Conservation (phyloP, 2,329 filamentous ascomycete species). For the Cephalotrichum gorgonifer region DNA sequence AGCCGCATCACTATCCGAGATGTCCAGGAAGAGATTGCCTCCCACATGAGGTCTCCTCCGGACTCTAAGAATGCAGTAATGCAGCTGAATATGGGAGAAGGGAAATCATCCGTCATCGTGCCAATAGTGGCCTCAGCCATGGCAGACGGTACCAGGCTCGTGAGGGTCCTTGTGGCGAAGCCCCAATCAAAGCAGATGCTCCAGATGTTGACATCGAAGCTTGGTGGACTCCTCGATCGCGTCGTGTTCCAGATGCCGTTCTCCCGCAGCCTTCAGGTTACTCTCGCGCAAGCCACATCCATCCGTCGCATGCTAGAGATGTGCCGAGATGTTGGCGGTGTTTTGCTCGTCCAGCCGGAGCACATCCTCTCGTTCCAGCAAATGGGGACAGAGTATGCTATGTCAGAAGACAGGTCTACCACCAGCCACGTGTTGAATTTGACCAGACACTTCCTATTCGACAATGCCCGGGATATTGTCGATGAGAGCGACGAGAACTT, state of each 20-base stretch:
- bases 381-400: conserved; percentile 42
- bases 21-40: conserved; percentile 47
- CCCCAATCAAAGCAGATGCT: conserved; percentile 51
- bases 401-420: conserved; percentile 14
- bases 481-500: conserved; percentile 59
- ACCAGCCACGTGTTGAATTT: conserved; percentile 24
- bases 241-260: conserved; percentile 49
- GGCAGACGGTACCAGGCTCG: conserved; percentile 38
- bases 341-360: conserved; percentile 54
- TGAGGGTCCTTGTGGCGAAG: conserved; percentile 50
- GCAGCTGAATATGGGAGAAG: conserved; percentile 64
- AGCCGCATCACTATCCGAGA: conserved; percentile 49
- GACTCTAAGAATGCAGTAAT: conserved; percentile 38
- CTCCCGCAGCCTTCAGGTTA: conserved; percentile 34
- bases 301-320: conserved; percentile 29
- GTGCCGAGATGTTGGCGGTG: conserved; percentile 38
- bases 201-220: conserved; percentile 40
- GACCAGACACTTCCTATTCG: conserved; percentile 33
- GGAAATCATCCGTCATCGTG: conserved; percentile 60
- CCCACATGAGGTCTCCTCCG: conserved; percentile 37
- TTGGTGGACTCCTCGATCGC: conserved; percentile 45
- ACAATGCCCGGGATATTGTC: conserved; percentile 40
- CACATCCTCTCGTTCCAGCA: conserved; percentile 54
- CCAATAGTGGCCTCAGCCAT: conserved; percentile 49
- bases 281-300: conserved; percentile 12